Evolutionary conservation across 768 basidiomycete species (phyloP), one percentile per base, ranked within the genome.

Genomic region (Macrolepiota fuliginosa): DNA sequence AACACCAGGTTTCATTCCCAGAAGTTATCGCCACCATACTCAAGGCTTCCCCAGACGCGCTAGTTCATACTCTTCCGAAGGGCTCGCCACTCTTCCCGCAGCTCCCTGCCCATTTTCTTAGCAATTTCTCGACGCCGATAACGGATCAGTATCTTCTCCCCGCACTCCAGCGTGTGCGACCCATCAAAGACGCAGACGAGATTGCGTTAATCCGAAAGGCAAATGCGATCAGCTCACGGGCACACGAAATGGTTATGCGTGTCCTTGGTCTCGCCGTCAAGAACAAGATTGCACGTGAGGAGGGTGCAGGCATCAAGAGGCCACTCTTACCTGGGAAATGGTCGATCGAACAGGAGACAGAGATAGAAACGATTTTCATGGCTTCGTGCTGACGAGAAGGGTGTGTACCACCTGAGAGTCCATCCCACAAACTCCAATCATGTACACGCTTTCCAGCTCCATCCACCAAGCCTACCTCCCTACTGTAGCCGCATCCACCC

Each of bases 331-430:
- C 91, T 1, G 80, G 82, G 2, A 89, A 95, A 68, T 97, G 96
- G 91, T 77, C 93, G 49, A 92, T 98, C 15, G 86, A 92, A 76
- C 91, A 90, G 66, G 96, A 98, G 73, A 89, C 87, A 0, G 96
- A 97, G 71, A 96, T 94, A 0, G 96, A 96, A 71, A 96, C 95
- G 0, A 81, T 96, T 7, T 98, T 98, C 64, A 91, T 94, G 0
- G 93, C 95, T 2, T 89, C 89, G 1, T 97, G 95, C 74, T 79
- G 94, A 54, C 79, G 93, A 61, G 89, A 93, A 75, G 94, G 93
- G 93, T 95, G 56, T 65, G 87, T 73, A 22, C 10, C 27, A n/a
- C n/a, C n/a, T n/a, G 46, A 17, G 40, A 19, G 57, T 47, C 45
- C 40, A 13, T 35, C 11, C 24, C 24, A 24, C 42, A 54, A 50